phyloP scores from a whole-genome alignment of 306 rosid genomes.

The Quercus ilex region DNA sequence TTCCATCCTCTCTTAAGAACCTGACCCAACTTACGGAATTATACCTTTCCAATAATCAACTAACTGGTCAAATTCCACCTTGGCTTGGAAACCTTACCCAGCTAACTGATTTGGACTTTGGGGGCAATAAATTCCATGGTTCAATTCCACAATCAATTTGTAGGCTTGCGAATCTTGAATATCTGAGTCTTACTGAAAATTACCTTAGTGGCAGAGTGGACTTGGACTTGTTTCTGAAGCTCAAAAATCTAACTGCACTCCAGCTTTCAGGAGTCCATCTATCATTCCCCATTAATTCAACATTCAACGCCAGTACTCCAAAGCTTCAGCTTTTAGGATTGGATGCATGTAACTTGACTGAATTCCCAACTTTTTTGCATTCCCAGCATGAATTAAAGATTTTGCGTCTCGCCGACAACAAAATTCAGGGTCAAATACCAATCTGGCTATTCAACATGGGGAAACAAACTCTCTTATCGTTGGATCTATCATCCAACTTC shows the following conservation, averaged over 20 bases:
- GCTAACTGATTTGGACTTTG: accelerated
- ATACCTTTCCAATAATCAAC: accelerated
- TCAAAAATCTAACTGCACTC: neutral
- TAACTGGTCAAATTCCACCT: too few relatives aligned
- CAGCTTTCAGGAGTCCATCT: neutral
- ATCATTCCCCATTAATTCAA: neutral
- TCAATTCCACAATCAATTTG: neutral
- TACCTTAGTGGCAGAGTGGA: neutral
- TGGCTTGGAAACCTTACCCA: too few relatives aligned
- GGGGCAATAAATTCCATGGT: accelerated
- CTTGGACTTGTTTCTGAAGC: neutral
- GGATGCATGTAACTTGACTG: accelerated
- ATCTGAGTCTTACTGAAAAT: accelerated
- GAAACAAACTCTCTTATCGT: too few relatives aligned
- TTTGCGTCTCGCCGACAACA: accelerated
- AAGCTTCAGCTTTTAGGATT: neutral
- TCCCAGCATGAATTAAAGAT: too few relatives aligned
- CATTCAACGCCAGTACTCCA: neutral
- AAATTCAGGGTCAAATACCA: too few relatives aligned
- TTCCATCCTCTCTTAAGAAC: too few relatives aligned
- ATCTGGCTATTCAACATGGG: too few relatives aligned
- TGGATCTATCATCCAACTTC: too few relatives aligned
- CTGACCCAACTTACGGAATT: accelerated
- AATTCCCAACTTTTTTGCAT: neutral
- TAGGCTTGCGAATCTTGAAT: neutral